Evolutionary conservation across 805 yeast genomes (phyloP).

Genomic region (Cyberlindnera americana): DNA sequence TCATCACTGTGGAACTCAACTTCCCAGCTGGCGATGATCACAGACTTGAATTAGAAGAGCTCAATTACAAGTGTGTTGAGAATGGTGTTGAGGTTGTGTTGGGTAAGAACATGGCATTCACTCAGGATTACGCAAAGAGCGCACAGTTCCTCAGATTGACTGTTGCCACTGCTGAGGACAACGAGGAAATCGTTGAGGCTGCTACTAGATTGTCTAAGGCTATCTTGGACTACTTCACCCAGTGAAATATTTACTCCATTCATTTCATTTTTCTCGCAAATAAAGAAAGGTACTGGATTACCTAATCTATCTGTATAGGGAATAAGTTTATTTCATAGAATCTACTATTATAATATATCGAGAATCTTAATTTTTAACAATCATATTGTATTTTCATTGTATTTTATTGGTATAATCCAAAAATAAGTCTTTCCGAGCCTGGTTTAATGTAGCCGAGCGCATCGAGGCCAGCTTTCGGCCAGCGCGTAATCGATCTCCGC

Average conservation of each 20-base stretch:
- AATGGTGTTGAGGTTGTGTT: conserved; percentile 52
- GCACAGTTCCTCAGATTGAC: conserved; percentile 56
- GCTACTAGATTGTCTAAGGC: conserved; percentile 16
- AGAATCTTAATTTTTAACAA: too few relatives aligned
- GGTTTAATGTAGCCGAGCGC: neutral
- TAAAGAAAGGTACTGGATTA: too few relatives aligned
- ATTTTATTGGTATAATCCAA: too few relatives aligned
- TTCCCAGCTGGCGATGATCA: conserved; percentile 29
- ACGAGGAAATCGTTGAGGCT: conserved; percentile 44
- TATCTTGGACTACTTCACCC: conserved; percentile 14
- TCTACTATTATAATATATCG: too few relatives aligned
- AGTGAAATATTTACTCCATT: too few relatives aligned
- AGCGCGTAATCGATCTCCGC: neutral
- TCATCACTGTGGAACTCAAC: conserved; percentile 50
- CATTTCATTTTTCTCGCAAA: too few relatives aligned
- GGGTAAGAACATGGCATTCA: conserved; percentile 55
- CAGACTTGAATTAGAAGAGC: conserved; percentile 37
- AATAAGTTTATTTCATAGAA: too few relatives aligned
- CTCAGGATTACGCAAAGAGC: conserved; percentile 36
- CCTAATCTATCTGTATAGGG: too few relatives aligned
- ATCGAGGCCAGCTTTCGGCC: neutral
- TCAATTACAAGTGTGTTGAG: conserved; percentile 40
- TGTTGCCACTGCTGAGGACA: conserved; percentile 46
- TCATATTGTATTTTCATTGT: too few relatives aligned
- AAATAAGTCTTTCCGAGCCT: neutral